Evolutionary conservation across 768 basidiomycete genomes (phyloP), one percentile per base, ranked within the genome.

Genomic region (Fomitopsis serialis): DNA sequence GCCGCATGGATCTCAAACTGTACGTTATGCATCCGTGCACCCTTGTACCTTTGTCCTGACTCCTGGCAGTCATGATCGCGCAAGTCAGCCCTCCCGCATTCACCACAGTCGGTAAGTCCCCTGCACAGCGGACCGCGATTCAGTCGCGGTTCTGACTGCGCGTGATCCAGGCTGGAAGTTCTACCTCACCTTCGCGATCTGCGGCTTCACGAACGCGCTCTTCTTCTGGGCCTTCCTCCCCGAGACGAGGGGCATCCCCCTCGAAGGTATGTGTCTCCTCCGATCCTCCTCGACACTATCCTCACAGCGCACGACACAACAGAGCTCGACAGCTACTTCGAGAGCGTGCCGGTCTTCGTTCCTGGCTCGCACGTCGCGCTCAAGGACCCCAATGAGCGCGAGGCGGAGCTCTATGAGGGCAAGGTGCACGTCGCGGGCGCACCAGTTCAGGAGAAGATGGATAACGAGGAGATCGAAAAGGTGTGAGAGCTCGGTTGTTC

Each of bases 21-120:
- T n/a, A n/a, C n/a, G n/a, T n/a, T n/a, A n/a, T n/a, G n/a, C n/a
- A n/a, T n/a, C n/a, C n/a, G n/a, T 10, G 23, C 23, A 45, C 43
- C 15, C 21, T 9, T 45, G 11, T 45, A 11, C 10, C 43, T 17
- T 37, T n/a, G n/a, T n/a, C n/a, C n/a, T n/a, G n/a, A n/a, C n/a
- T n/a, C n/a, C n/a, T n/a, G n/a, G 2, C 34, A 64, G 63, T 64
- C 52, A 61, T 64, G 63, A 64, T 64, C 19, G 61, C 63, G 13
- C 61, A 64, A 53, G 55, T 64, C 24, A 59, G 36, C 25, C 63
- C 63, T 4, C 50, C 53, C 10, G 63, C 63, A 0, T 64, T 64
- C 54, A 54, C 45, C 54, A 51, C 52, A 54, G 61, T 29, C 58
- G 59, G 58, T 61, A 13, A 61, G 62, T 58, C 52, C n/a, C n/a